Percentiles rank a stretch among this genome's conserved stretches.
phyloP scores from a whole-genome alignment of 805 yeast species.

The Schwanniomyces vanrijiae region DNA sequence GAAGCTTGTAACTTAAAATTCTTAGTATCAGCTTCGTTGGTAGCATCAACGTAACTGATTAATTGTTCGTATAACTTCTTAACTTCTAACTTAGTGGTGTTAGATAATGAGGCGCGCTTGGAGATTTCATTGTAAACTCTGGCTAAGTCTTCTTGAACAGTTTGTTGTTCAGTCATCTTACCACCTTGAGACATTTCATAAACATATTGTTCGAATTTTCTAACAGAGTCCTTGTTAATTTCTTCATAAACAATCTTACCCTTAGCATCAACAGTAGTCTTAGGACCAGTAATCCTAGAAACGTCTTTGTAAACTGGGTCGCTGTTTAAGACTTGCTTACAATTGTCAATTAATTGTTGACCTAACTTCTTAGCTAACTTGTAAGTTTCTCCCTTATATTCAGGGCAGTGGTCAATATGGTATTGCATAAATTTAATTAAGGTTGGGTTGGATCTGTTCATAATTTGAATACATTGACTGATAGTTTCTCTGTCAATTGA shows the following conservation, averaged over 20 bases:
- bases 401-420: slow-evolving; percentile 78
- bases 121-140: slow-evolving; percentile 79
- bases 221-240: slow-evolving; percentile 82
- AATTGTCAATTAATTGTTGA: slow-evolving; percentile 91
- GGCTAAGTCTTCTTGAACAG: slow-evolving; percentile 82
- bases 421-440: slow-evolving; percentile 96
- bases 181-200: slow-evolving; percentile 97
- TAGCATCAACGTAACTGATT: slow-evolving; percentile 64
- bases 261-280: slow-evolving; percentile 81
- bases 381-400: slow-evolving; percentile 85
- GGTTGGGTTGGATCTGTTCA: slow-evolving; percentile 95
- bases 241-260: slow-evolving; percentile 87
- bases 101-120: slow-evolving; percentile 65
- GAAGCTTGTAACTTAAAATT: slow-evolving; percentile 56
- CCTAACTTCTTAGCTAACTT: slow-evolving; percentile 87
- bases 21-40: slow-evolving; percentile 69
- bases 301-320: slow-evolving; percentile 97
- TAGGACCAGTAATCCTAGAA: slow-evolving; percentile 91
- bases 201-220: slow-evolving; percentile 94
- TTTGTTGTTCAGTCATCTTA: slow-evolving; percentile 74
- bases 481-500: slow-evolving; percentile 95
- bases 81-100: slow-evolving; percentile 63
- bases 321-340: slow-evolving; percentile 76
- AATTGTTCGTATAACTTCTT: slow-evolving; percentile 71
- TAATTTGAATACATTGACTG: slow-evolving; percentile 91